These are phyloP conservation scores for Emericellopsis atlantica DNA, from an alignment of 2,329 filamentous ascomycete genomes.

Conservation along the genomic window DNA sequence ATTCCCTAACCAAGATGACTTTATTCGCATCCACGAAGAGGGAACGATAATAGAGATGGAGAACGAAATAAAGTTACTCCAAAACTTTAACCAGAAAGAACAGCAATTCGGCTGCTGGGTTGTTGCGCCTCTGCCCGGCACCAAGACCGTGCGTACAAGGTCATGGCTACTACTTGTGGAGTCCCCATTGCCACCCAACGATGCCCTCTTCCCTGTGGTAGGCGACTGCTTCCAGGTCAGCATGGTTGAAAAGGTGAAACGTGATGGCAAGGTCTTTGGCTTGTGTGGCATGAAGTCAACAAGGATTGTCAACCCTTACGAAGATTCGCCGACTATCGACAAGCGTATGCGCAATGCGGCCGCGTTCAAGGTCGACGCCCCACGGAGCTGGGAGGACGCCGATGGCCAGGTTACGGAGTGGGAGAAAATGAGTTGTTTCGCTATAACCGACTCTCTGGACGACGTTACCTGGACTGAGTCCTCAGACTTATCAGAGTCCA, in stretches of 20 bases:
- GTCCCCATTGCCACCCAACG: constrained; percentile 7
- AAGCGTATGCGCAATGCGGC: constrained; percentile 9
- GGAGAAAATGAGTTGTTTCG: constrained; percentile 35
- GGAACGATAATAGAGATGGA: constrained; percentile 19
- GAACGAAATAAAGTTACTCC: constrained; percentile 14
- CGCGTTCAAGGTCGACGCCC: constrained; percentile 20
- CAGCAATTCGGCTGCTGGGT: constrained; percentile 13
- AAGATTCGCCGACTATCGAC: constrained; percentile 3
- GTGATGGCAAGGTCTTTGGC: constrained; percentile 9
- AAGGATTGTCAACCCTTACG: constrained; percentile 18
- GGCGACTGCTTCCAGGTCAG: constrained; percentile 15
- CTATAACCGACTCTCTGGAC: too few relatives aligned
- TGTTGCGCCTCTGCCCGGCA: constrained; percentile 14
- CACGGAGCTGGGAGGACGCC: constrained; percentile 13
- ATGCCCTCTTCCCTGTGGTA: constrained; percentile 11
- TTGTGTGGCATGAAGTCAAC: constrained; percentile 12
- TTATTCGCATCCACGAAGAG: constrained; percentile 13
- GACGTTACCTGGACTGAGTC: too few relatives aligned
- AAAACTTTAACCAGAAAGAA: constrained; percentile 11
- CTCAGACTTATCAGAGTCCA: background rate
- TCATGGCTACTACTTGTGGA: constrained; percentile 19
- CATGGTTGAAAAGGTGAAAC: constrained; percentile 9
- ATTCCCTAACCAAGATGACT: constrained; percentile 8
- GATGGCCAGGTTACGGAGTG: constrained; percentile 11
- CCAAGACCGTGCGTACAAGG: constrained; percentile 14